These are phyloP conservation scores for Rhizophora apiculata DNA, from an alignment of 345 rosid species.

Conservation along the genomic window DNA sequence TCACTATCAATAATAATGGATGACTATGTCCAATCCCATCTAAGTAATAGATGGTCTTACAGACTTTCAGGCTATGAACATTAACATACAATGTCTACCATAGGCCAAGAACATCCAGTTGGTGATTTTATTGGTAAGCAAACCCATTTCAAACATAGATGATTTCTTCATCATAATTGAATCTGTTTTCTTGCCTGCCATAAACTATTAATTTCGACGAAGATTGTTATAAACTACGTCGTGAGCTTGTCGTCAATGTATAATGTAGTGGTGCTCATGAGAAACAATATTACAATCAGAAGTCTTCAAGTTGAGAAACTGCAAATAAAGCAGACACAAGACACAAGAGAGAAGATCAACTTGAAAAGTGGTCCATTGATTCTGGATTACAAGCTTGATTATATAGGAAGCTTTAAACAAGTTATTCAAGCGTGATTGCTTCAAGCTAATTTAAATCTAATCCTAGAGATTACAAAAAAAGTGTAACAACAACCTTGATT, in stretches of 20 bases:
- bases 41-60: background rate
- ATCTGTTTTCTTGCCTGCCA: background rate
- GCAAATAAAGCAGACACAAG: too few species aligned
- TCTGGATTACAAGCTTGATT: too few species aligned
- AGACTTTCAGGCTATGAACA: background rate
- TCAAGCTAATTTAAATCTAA: too few species aligned
- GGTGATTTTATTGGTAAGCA: background rate
- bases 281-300: too few species aligned
- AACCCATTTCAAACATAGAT: background rate
- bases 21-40: background rate
- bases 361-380: too few species aligned
- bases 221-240: background rate
- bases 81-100: background rate
- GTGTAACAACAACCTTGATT: too few species aligned
- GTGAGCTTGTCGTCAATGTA: background rate
- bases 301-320: too few species aligned
- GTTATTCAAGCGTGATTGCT: too few species aligned
- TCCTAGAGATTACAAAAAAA: too few species aligned
- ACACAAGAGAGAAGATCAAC: too few species aligned
- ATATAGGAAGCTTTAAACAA: too few species aligned
- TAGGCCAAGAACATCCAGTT: background rate
- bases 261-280: slow-evolving; percentile 40
- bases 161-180: background rate
- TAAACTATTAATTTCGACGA: too few species aligned
- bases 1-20: background rate